A percentile compares a stretch with the other conserved stretches of the same genome.
phyloP scores from a whole-genome alignment of 148 eudicot genomes.

The Pharnaceum exiguum region DNA sequence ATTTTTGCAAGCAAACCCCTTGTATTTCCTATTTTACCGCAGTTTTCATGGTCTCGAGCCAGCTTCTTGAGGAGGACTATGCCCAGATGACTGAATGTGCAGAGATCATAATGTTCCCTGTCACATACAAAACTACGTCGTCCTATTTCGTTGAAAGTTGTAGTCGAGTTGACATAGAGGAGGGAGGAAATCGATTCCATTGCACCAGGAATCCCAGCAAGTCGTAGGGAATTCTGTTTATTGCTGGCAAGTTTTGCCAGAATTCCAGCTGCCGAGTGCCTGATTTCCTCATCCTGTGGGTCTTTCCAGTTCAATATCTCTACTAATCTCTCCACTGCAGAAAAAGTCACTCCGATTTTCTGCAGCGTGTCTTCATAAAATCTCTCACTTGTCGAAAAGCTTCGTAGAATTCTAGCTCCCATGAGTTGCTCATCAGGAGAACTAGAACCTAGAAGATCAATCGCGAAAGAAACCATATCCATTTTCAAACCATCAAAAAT shows the following conservation, averaged over 20 bases:
- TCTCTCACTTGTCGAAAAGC: conserved; percentile 25
- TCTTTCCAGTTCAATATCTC: conserved; percentile 79
- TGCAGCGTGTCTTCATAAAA: conserved; percentile 54
- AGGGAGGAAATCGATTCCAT: conserved; percentile 70
- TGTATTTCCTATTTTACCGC: conserved; percentile 67
- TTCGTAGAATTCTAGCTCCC: conserved; percentile 48
- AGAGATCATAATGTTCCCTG: conserved; percentile 33
- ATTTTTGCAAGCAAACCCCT: conserved; percentile 57
- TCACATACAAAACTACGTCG: conserved; percentile 30
- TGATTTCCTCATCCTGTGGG: conserved; percentile 48
- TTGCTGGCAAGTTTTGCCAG: conserved; percentile 41
- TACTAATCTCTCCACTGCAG: conserved; percentile 54
- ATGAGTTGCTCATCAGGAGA: conserved; percentile 66
- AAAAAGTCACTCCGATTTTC: conserved; percentile 44
- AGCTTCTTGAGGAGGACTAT: conserved; percentile 58
- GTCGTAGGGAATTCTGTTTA: conserved; percentile 55
- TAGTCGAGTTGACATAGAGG: conserved; percentile 26
- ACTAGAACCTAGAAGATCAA: conserved; percentile 48
- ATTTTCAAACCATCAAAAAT: conserved; percentile 64
- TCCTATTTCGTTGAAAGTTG: conserved; percentile 26
- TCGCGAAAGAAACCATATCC: conserved; percentile 70
- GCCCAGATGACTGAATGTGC: conserved; percentile 57
- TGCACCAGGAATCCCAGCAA: conserved; percentile 68
- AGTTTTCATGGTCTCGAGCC: conserved; percentile 62
- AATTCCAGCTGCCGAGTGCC: conserved; percentile 50